Evolutionary conservation across 352 stramenopile species (phyloP), one percentile per base, ranked within the genome.

Genomic region (Globisporangium spinosum): DNA sequence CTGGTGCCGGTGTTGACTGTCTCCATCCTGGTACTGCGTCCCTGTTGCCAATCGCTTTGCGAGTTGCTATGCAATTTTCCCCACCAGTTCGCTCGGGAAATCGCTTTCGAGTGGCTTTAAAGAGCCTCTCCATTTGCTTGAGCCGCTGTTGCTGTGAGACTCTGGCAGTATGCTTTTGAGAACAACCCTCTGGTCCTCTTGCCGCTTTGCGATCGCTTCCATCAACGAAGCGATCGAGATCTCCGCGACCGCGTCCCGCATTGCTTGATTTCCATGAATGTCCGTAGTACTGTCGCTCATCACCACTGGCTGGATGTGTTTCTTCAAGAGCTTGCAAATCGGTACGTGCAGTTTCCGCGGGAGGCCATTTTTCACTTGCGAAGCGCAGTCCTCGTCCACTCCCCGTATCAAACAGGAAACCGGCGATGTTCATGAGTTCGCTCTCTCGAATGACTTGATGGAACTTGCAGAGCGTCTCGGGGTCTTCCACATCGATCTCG

Each of bases 401-500:
- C 32, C 67, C 71, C 25, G 53, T 63, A 0, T 35, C 60, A 51
- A 79, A 59, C 35, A 90, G 56, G 43, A 77, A 74, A 15, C 64
- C 34, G 2, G 65, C 77, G n/a, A 90, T 62, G 5, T 64, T 45
- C 29, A 55, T 51, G 49, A 90, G 65, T 0, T 89, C 66, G 0
- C 43, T 51, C 58, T 90, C 77, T 2, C 56, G 51, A 10, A 89
- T 35, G 3, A 78, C 58, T 0, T 57, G 59, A 2, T 80, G 65
- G 58, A 78, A 82, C n/a, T 76, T 69, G 0, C 71, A 61, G 10
- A 75, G 74, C 0, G 71, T 70, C 35, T 89, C 80, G 0, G 80
- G 77, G 54, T 89, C 77, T 57, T 89, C 80, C 74, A 89, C 85
- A 0, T 67, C 75, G 32, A 90, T 70, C 23, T 79, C 74, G 1